A percentile compares a stretch with the other conserved stretches of the same genome.
Conservation (phyloP, 805 yeast species). For the Metschnikowia kunwiensis region DNA sequence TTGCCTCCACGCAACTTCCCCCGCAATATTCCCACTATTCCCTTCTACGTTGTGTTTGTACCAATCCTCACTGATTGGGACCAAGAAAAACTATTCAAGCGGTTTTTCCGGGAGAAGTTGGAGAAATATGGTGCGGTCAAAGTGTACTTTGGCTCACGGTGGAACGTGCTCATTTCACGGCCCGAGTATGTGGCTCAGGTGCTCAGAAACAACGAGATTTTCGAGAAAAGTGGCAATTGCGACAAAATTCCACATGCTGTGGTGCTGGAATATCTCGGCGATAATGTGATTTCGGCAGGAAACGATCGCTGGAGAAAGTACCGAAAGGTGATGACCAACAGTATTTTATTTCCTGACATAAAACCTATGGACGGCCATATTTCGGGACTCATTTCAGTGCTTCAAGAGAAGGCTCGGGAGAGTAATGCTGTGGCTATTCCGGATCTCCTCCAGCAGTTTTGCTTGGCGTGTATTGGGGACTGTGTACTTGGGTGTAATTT, state of each 20-base stretch:
- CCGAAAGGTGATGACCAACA: conserved; percentile 42
- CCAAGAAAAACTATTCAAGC: conserved; percentile 45
- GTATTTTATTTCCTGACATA: conserved; percentile 48
- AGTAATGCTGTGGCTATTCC: conserved; percentile 17
- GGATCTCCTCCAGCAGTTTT: conserved; percentile 44
- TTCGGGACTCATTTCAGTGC: conserved; percentile 23
- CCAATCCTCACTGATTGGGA: conserved; percentile 44
- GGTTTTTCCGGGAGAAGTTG: conserved; percentile 41
- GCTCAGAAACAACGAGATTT: conserved; percentile 47
- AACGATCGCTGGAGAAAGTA: conserved; percentile 51
- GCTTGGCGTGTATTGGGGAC: conserved; percentile 50
- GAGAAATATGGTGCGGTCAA: conserved; percentile 57
- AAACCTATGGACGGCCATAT: conserved; percentile 40
- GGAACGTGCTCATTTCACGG: conserved; percentile 54
- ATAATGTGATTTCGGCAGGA: conserved; percentile 58
- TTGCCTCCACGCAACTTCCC: conserved; percentile 54
- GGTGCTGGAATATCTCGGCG: conserved; percentile 55
- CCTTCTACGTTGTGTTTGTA: conserved; percentile 54
- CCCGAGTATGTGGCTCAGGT: conserved; percentile 47
- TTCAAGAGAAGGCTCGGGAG: conserved; percentile 20
- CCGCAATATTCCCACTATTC: conserved; percentile 54
- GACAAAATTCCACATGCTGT: conserved; percentile 55
- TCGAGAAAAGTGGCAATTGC: conserved; percentile 60
- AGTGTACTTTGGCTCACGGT: conserved; percentile 56
- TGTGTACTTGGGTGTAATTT: conserved; percentile 50